Evolutionary conservation across 2,329 filamentous ascomycete species (phyloP).

Genomic region (Gaeumannomyces sp.): DNA sequence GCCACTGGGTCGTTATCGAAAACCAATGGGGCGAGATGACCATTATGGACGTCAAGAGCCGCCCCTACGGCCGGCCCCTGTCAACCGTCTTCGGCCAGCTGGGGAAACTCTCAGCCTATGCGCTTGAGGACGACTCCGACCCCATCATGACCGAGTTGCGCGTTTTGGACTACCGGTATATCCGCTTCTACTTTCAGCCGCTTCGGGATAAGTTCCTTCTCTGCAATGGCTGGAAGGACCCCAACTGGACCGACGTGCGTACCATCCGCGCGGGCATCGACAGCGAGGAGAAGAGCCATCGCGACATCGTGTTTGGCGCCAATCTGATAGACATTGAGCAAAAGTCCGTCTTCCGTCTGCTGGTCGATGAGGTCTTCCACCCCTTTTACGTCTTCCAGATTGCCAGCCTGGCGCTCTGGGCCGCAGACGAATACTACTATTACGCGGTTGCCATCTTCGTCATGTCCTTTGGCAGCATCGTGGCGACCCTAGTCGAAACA

Average conservation of each 20-base stretch:
- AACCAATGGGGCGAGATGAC: constrained; percentile 95
- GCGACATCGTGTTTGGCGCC: constrained; percentile 79
- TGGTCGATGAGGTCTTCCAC: constrained; percentile 92
- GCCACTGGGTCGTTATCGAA: constrained; percentile 87
- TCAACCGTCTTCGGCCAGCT: constrained; percentile 62
- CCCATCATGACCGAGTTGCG: constrained; percentile 70
- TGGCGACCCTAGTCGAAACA: constrained; percentile 84
- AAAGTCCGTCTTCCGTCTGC: constrained; percentile 73
- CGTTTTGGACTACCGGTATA: constrained; percentile 85
- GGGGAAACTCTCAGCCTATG: constrained; percentile 51
- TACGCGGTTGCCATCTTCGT: constrained; percentile 92
- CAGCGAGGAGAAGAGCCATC: constrained; percentile 76
- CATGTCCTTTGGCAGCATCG: constrained; percentile 90
- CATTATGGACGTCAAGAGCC: constrained; percentile 60
- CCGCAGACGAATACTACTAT: constrained; percentile 93
- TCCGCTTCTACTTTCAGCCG: constrained; percentile 88
- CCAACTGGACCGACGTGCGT: constrained; percentile 74
- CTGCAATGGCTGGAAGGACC: constrained; percentile 90
- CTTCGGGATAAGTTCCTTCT: constrained; percentile 82
- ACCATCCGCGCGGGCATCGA: constrained; percentile 74
- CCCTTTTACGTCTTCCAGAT: constrained; percentile 99
- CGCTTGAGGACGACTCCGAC: constrained; percentile 64
- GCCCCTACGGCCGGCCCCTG: constrained; percentile 46
- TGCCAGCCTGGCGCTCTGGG: constrained; percentile 90
- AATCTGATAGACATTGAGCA: constrained; percentile 93